phyloP scores from a whole-genome alignment of 2,329 filamentous ascomycete genomes.

The Ophiocordyceps camponoti-leonardi region DNA sequence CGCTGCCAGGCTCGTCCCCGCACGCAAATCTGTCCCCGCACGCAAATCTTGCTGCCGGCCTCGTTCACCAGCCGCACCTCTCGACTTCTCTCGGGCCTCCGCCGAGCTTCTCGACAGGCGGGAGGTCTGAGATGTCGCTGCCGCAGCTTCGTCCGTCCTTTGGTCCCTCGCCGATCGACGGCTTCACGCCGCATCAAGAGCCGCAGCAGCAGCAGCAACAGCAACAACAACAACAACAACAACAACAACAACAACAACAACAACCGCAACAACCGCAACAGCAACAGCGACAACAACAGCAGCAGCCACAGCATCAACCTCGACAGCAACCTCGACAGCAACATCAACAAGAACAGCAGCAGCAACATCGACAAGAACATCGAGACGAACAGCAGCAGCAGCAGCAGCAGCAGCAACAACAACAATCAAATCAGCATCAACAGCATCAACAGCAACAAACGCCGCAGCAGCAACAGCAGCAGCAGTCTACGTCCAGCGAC shows the following conservation, averaged over 20 bases:
- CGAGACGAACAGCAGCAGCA: neutral
- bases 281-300: too few species aligned
- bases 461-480: neutral
- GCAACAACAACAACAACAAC: constrained; percentile 9
- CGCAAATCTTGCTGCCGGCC: neutral
- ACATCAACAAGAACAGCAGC: constrained; percentile 5
- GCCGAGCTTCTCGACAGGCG: constrained; percentile 23
- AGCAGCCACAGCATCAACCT: neutral
- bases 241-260: neutral
- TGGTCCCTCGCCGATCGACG: constrained; percentile 27
- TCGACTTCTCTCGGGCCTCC: constrained; percentile 5
- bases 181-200: constrained; percentile 19
- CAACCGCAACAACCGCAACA: neutral
- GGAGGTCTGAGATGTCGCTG: constrained; percentile 18
- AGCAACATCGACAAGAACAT: constrained; percentile 9
- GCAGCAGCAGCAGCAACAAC: neutral
- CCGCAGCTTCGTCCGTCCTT: constrained; percentile 25
- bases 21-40: constrained; percentile 2
- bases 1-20: constrained; percentile 1
- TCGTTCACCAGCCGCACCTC: constrained; percentile 6
- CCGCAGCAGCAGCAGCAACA: constrained; percentile 6
- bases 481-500: constrained; percentile 3
- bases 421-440: too few species aligned
- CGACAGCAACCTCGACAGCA: neutral
- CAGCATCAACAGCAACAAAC: constrained; percentile 14